Evolutionary conservation across 2,329 filamentous ascomycete species (phyloP), one percentile per base, ranked within the genome.

Genomic region (Beauveria scarabaeidicola): DNA sequence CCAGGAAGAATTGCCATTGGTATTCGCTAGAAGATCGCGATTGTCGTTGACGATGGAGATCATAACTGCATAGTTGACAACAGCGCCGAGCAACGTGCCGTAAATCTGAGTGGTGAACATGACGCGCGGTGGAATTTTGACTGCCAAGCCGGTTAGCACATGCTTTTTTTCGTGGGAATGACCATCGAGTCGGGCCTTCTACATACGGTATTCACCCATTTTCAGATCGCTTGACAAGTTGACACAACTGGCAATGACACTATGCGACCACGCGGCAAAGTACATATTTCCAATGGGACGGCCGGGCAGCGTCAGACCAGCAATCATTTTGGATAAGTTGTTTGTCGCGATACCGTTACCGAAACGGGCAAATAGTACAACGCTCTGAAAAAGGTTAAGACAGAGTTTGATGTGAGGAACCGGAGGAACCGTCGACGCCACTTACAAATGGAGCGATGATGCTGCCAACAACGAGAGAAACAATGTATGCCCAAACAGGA

Each of bases 301-400:
- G 1, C 74, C 77, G 1, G 80, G 80, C 2, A 82, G 63, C 60
- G 80, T 69, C 3, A 81, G 70, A 54, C 81, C 81, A 0, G 75
- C 81, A 52, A 83, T 61, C 79, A 83, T 81, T 63, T 83, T 82
- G 21, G 80, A 83, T 43, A 84, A 61, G 59, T 83, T 81, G 65
- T 83, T 83, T 2, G 81, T 84, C 8, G 79, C 78, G 38, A 84
- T 82, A 13, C 81, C 81, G 50, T 79, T 83, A 10, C 81, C 81
- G 44, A 73, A 83, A 0, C 79, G 73, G 2, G 78, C 77, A 60
- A 77, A 81, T 0, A 83, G 72, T 2, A 84, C 65, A 0, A 73
- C 77, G 62, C 80, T 83, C 78, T 80, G 19, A 56, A 1, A 2
- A 25, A 3, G 0, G 41, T 69, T 4, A 67, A 65, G 55, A 3